A percentile compares a stretch with the other conserved stretches of the same genome.
Conservation (phyloP, 2,329 filamentous ascomycete genomes). For the Fusarium haematococcum region DNA sequence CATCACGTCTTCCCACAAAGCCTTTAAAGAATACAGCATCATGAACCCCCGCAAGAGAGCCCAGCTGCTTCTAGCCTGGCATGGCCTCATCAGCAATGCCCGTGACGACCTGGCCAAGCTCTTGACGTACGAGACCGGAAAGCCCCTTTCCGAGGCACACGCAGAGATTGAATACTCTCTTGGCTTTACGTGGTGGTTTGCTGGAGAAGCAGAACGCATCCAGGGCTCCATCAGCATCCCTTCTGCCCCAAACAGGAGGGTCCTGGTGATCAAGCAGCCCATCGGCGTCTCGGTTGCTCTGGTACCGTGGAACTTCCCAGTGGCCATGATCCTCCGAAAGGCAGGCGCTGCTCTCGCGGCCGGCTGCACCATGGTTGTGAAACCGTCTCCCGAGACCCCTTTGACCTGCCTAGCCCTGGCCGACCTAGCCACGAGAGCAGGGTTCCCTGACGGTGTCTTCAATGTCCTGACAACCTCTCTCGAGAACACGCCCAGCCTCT, state of each 20-base stretch:
- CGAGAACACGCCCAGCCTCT: slow-evolving; percentile 56
- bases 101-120: slow-evolving; percentile 52
- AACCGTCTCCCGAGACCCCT: slow-evolving; percentile 79
- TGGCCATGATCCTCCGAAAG: slow-evolving; percentile 63
- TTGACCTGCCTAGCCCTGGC: slow-evolving; percentile 77
- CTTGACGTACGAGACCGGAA: slow-evolving; percentile 64
- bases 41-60: neutral
- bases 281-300: slow-evolving; percentile 49
- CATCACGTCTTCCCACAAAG: neutral
- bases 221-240: slow-evolving; percentile 69
- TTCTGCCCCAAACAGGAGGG: slow-evolving; percentile 71
- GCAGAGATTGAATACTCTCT: slow-evolving; percentile 67
- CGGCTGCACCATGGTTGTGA: slow-evolving; percentile 81
- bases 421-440: slow-evolving; percentile 75
- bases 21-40: neutral
- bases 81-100: neutral
- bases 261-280: slow-evolving; percentile 74
- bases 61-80: neutral
- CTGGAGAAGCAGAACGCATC: slow-evolving; percentile 56
- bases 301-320: slow-evolving; percentile 69
- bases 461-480: slow-evolving; percentile 59
- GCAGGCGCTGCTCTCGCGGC: slow-evolving; percentile 70
- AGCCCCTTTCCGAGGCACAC: slow-evolving; percentile 64
- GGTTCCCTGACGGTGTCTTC: slow-evolving; percentile 79
- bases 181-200: slow-evolving; percentile 68